Evolutionary conservation across 108 stramenopile genomes (phyloP).

Genomic region (Pseudonitzschia multiseries): DNA sequence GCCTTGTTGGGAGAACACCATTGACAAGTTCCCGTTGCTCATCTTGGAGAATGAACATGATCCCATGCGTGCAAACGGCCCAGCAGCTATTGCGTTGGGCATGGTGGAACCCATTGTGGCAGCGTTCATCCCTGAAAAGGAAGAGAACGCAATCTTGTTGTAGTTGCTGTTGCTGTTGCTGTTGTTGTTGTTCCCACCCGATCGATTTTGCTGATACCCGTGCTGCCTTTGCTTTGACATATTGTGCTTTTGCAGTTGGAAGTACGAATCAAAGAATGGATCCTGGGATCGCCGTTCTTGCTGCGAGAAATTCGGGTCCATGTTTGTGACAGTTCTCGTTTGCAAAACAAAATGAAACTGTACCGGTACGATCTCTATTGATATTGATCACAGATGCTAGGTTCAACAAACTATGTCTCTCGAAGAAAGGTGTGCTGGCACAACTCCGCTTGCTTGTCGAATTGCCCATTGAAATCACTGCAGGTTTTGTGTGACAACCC

Average conservation of each 20-base stretch:
- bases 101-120: not conserved
- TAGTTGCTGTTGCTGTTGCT: not conserved
- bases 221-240: not conserved
- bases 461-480: no score
- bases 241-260: conserved; percentile 7
- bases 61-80: not conserved
- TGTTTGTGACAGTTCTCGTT: not conserved
- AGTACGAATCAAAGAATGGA: not conserved
- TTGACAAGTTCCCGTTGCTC: not conserved
- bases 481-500: no score
- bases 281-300: not conserved
- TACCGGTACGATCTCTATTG: no score
- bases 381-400: no score
- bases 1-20: not conserved
- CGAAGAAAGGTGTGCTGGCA: no score
- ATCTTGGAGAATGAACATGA: not conserved
- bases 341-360: no score
- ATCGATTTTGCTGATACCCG: not conserved
- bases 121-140: not conserved
- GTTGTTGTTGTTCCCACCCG: not conserved
- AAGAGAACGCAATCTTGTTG: not conserved
- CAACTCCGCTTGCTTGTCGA: no score
- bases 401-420: no score
- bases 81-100: no score
- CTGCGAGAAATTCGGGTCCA: not conserved